Evolutionary conservation across 805 yeast species (phyloP).

Genomic region (Barnettozyma californica): DNA sequence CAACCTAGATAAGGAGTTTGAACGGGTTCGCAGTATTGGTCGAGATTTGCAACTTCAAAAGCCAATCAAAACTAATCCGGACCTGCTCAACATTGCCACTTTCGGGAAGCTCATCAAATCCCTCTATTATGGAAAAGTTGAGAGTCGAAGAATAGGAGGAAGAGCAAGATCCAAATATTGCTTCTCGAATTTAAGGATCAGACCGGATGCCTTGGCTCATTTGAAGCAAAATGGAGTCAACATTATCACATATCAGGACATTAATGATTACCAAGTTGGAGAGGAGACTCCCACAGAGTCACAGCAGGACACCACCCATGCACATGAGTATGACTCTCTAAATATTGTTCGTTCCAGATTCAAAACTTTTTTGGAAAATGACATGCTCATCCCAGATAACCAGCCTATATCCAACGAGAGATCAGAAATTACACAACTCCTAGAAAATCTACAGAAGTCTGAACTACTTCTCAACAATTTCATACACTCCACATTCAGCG

Average conservation of each 20-base stretch:
- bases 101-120: conserved; percentile 70
- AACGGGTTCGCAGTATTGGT: neutral
- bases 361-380: conserved; percentile 1
- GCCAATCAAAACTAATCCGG: neutral
- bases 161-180: conserved; percentile 82
- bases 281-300: conserved; percentile 4
- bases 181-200: conserved; percentile 31
- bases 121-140: conserved; percentile 52
- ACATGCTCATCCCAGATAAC: conserved; percentile 8
- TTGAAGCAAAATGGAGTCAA: conserved; percentile 1
- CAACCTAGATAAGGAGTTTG: neutral
- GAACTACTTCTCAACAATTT: conserved; percentile 14
- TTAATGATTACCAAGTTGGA: conserved; percentile 5
- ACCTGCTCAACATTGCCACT: conserved; percentile 40
- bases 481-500: neutral
- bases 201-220: neutral
- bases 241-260: conserved; percentile 1
- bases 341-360: neutral
- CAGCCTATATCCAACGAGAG: conserved; percentile 2
- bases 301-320: neutral
- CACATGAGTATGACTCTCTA: neutral
- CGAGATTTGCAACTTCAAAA: neutral
- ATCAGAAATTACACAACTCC: neutral
- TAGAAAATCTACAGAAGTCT: conserved; percentile 11
- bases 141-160: conserved; percentile 75